Percentiles rank a stretch among this genome's conserved stretches.
Evolutionary conservation across 2,329 filamentous ascomycete genomes (phyloP).

Genomic region (Arthroderma sp.): DNA sequence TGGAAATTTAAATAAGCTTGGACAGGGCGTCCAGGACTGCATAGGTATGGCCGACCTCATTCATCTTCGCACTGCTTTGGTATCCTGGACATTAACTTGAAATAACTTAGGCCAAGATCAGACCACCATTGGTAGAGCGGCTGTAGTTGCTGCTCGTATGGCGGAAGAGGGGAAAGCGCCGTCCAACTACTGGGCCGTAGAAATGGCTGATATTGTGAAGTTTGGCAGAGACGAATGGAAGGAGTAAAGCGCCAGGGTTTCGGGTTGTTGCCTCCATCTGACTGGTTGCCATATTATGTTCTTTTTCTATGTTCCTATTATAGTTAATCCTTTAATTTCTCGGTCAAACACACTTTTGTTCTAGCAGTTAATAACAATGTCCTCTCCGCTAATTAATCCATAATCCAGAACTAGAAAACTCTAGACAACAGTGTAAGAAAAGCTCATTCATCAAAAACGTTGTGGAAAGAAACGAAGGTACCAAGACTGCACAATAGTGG

Average conservation of each 20-base stretch:
- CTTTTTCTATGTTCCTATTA: too few relatives aligned
- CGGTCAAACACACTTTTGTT: too few relatives aligned
- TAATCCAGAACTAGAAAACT: too few relatives aligned
- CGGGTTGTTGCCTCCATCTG: too few relatives aligned
- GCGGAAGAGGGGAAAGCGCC: constrained; percentile 17
- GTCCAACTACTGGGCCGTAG: constrained; percentile 19
- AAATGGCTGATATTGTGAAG: constrained; percentile 19
- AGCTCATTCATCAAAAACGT: too few relatives aligned
- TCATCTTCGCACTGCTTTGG: neutral
- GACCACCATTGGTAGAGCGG: constrained; percentile 16
- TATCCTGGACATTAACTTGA: constrained; percentile 1
- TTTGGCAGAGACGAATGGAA: constrained; percentile 20
- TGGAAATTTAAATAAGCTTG: constrained; percentile 13
- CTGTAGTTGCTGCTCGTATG: constrained; percentile 17
- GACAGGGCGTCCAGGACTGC: constrained; percentile 17
- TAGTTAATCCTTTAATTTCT: too few relatives aligned
- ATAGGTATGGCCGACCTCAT: constrained; percentile 14
- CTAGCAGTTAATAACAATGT: too few relatives aligned
- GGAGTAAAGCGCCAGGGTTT: neutral
- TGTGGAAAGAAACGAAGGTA: too few relatives aligned
- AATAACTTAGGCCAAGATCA: constrained; percentile 16
- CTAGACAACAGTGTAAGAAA: too few relatives aligned
- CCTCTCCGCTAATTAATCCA: too few relatives aligned
- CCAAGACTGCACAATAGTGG: too few relatives aligned
- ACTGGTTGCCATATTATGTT: too few relatives aligned